Percentiles rank a stretch among this genome's conserved stretches.
Evolutionary conservation across 345 rosid genomes (phyloP).

Genomic region (Kernera saxatilis): DNA sequence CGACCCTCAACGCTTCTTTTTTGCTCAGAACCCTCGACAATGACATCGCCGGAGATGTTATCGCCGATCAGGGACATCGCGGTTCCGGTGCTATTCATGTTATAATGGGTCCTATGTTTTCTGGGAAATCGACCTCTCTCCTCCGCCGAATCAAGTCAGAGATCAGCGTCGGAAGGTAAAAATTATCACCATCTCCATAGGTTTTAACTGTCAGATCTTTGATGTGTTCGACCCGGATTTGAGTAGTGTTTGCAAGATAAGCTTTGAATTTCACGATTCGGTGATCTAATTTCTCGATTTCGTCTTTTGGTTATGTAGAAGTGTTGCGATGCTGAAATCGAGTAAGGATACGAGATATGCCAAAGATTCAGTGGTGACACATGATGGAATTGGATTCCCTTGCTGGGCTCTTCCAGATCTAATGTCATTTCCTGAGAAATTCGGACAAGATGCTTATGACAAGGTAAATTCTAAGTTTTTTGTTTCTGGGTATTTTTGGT

Average conservation of each 20-base stretch:
- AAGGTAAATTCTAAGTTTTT: constrained; percentile 35
- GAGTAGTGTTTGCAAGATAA: background rate
- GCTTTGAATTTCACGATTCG: background rate
- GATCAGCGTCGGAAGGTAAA: constrained; percentile 53
- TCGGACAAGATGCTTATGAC: constrained; percentile 59
- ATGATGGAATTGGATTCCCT: constrained; percentile 74
- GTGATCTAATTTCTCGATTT: background rate
- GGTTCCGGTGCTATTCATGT: constrained; percentile 71
- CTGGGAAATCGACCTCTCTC: constrained; percentile 90
- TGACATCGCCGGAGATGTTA: constrained; percentile 5
- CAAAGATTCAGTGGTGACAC: constrained; percentile 67
- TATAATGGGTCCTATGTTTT: constrained; percentile 86
- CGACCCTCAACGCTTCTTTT: constrained; percentile 36
- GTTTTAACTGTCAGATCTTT: background rate
- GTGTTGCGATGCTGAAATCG: constrained; percentile 71
- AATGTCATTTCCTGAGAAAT: constrained; percentile 40
- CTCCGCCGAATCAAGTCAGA: constrained; percentile 81
- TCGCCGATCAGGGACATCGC: background rate
- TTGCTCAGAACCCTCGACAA: constrained; percentile 7
- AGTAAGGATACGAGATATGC: constrained; percentile 77
- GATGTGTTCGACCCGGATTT: background rate
- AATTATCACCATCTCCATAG: background rate
- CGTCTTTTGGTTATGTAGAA: constrained; percentile 33
- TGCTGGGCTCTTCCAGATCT: constrained; percentile 83
- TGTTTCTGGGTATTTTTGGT: background rate